These are phyloP conservation scores for Mycena kentingensis DNA, from an alignment of 768 basidiomycete species.

Conservation along the genomic window DNA sequence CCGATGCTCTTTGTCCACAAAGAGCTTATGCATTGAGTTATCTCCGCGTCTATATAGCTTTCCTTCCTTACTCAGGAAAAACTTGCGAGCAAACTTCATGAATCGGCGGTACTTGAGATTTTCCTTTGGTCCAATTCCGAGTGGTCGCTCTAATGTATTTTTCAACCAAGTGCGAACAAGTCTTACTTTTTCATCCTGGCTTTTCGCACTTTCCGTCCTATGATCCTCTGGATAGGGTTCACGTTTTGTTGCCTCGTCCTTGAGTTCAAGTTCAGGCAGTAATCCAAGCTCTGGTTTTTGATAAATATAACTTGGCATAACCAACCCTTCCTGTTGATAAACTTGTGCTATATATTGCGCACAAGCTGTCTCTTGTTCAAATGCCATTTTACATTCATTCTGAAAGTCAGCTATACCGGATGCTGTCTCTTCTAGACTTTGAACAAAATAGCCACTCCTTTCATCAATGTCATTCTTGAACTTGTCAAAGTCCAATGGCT, in stretches of 20 bases:
- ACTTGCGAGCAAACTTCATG: neutral
- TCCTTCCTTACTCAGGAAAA: neutral
- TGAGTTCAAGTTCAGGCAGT: neutral
- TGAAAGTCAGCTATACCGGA: neutral
- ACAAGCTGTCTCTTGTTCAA: neutral
- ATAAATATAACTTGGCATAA: constrained; percentile 3
- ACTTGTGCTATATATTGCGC: neutral
- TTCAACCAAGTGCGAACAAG: constrained; percentile 2
- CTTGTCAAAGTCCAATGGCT: constrained; percentile 11
- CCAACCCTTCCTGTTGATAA: neutral
- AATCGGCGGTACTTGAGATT: neutral
- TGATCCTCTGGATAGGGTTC: constrained; percentile 7
- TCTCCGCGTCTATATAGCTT: no score
- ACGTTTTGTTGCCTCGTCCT: neutral
- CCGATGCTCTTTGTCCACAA: neutral
- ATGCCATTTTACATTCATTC: neutral
- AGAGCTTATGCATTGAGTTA: neutral
- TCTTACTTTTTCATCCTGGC: neutral
- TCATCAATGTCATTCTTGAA: no score
- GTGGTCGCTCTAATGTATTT: neutral
- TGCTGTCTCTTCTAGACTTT: neutral
- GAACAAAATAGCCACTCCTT: constrained; percentile 8
- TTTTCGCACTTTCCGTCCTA: neutral
- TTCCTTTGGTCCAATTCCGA: neutral
- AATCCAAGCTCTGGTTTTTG: neutral